Base-by-base conservation (phyloP, 2,329 filamentous ascomycete species). In the Xylariales sp. region DNA sequence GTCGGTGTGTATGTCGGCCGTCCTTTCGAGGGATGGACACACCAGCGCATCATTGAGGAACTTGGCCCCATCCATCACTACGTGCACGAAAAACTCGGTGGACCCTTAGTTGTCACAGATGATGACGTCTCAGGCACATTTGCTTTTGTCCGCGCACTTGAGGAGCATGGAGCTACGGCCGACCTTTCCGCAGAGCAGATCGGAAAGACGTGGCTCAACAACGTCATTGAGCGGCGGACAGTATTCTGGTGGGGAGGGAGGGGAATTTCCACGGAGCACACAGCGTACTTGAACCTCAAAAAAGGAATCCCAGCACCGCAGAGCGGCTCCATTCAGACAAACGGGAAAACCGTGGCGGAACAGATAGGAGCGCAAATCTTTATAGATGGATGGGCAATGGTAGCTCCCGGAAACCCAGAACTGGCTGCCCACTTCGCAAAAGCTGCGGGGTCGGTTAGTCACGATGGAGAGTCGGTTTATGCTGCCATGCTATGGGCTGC, bases 311-410 rank as follows among this genome's bases (percentile, higher is more conserved):
- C 45, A 8, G 53, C 61, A 5, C 56, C 63, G 1, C 33, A 33
- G 11, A 61, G 56, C 40, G 59, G 60, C 3, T 42, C 54, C 6
- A 51, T 49, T 2, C 15, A 32, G 3, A 52, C 46, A 6, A 61
- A 59, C 29, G 57, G 59, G 4, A 36, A 36, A 20, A 59, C 56
- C 0, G 45, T 61, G 15, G 57, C 60, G 1, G 54, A 62, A 41
- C 60, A 63, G 48, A 62, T 63, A 21, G 60, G 61, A 7, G 60
- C 57, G 3, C 60, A 62, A 47, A 64, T 63, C 17, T 64, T 64
- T 38, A 58, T 63, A 39, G 61, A 64, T 40, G 61, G 55, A 6
- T 63, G 55, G 52, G 60, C 56, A 6, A 46, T 64, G 44, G 56
- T 55, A 4, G 44, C 51, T 0, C 57, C 60, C 0, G 56, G 56